Conservation (phyloP, 495 filamentous ascomycete genomes). For the Penicillium cataractarum region DNA sequence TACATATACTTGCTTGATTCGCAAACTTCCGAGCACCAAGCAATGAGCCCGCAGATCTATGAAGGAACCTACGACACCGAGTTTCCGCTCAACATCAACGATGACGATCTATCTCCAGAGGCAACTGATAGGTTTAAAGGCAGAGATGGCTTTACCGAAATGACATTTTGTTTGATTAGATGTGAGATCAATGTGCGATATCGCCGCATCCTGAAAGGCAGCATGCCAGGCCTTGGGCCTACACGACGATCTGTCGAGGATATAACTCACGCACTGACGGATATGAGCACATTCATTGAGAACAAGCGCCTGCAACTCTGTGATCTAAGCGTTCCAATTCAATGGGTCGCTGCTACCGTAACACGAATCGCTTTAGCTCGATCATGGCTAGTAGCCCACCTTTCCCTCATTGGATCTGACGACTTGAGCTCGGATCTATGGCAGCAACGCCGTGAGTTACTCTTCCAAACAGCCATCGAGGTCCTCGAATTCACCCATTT, state of each 20-base stretch:
- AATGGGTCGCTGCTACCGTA: background rate
- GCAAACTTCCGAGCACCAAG: background rate
- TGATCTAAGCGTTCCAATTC: background rate
- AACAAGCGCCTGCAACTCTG: background rate
- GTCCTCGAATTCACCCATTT: background rate
- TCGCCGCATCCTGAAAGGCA: background rate
- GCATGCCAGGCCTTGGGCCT: background rate
- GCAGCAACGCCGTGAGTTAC: background rate
- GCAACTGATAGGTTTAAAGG: background rate
- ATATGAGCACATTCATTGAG: slow-evolving; percentile 4
- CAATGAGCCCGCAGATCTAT: background rate
- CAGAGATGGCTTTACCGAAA: background rate
- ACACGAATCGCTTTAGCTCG: slow-evolving; percentile 1
- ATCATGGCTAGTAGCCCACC: slow-evolving; percentile 3
- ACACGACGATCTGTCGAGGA: background rate
- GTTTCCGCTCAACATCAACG: background rate
- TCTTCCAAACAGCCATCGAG: background rate
- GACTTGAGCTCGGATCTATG: background rate
- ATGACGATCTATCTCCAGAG: background rate
- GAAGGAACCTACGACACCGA: background rate
- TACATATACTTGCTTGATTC: background rate
- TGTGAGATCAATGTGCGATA: background rate
- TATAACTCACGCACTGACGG: background rate
- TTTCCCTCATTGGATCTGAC: background rate
- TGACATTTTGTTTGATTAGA: background rate